Percentiles rank a stretch among this genome's conserved stretches.
phyloP scores from a whole-genome alignment of 2,329 filamentous ascomycete genomes.

The Fusarium oligoseptatum region DNA sequence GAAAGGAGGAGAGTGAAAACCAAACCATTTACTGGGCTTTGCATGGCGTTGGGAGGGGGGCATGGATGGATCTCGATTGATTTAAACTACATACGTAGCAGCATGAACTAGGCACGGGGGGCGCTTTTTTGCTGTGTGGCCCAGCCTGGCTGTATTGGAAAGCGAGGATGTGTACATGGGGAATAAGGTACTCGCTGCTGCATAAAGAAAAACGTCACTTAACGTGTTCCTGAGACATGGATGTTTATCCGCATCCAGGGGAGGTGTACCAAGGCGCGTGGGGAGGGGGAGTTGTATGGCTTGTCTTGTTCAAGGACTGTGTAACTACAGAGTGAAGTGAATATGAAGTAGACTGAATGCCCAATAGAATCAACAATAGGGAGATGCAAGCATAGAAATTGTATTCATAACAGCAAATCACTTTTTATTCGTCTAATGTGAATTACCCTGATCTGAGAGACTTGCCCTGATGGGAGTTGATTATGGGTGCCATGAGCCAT shows the following conservation, averaged over 20 bases:
- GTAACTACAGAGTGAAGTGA: background rate
- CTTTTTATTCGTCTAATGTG: background rate
- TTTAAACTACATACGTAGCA: slow-evolving; percentile 19
- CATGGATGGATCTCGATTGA: slow-evolving; percentile 29
- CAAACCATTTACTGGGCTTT: slow-evolving; percentile 23
- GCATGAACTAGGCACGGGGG: slow-evolving; percentile 18
- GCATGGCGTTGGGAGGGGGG: slow-evolving; percentile 42
- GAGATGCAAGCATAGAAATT: background rate
- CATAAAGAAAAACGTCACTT: background rate
- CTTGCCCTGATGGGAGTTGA: background rate
- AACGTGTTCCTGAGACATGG: background rate
- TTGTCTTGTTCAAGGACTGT: background rate
- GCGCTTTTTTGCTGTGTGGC: slow-evolving; percentile 10
- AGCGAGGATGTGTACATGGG: slow-evolving; percentile 13
- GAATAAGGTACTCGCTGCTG: background rate
- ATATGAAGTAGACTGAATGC: background rate
- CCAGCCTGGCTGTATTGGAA: slow-evolving; percentile 35
- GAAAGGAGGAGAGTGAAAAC: slow-evolving; percentile 32
- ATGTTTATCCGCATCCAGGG: background rate
- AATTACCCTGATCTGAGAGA: background rate
- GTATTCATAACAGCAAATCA: background rate
- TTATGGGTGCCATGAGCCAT: background rate
- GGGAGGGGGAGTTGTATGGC: background rate
- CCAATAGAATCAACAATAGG: background rate
- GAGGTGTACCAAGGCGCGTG: too few relatives aligned